Percentiles rank a stretch among this genome's conserved stretches.
Conservation (phyloP, 192 early-diverging fungal genomes). For the Allomyces javanicus region DNA sequence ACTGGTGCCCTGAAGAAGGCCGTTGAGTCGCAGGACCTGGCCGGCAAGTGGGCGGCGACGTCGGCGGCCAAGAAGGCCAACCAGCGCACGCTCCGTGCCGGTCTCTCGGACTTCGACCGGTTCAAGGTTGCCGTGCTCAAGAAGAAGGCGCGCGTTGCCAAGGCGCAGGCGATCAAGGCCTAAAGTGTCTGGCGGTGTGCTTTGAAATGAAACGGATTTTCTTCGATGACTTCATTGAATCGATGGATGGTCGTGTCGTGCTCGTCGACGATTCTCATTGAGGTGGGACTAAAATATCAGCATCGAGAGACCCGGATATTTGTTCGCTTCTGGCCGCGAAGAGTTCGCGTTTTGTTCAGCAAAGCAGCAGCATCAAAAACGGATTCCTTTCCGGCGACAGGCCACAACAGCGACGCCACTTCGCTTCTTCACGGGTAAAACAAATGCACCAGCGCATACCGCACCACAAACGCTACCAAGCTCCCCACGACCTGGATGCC, state of each 20-base stretch:
- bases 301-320: too few species aligned
- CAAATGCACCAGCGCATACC: conserved; percentile 57
- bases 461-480: conserved; percentile 52
- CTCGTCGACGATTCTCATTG: too few species aligned
- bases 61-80: conserved; percentile 94
- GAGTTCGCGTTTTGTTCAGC: too few species aligned
- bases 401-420: too few species aligned
- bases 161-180: background rate
- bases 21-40: conserved; percentile 67
- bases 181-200: background rate
- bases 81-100: conserved; percentile 51
- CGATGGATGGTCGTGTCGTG: too few species aligned
- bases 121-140: conserved; percentile 92
- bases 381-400: too few species aligned
- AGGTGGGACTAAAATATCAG: too few species aligned
- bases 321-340: too few species aligned
- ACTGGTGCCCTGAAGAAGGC: conserved; percentile 52
- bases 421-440: conserved; percentile 31
- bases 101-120: conserved; percentile 84
- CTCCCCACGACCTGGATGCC: conserved; percentile 46
- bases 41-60: conserved; percentile 65
- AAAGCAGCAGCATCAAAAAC: too few species aligned
- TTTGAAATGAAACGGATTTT: too few species aligned
- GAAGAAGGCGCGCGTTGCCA: conserved; percentile 37
- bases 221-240: too few species aligned